These are phyloP conservation scores for Platanthera guangdongensis DNA, from an alignment of 106 monocot species.

Conservation along the genomic window DNA sequence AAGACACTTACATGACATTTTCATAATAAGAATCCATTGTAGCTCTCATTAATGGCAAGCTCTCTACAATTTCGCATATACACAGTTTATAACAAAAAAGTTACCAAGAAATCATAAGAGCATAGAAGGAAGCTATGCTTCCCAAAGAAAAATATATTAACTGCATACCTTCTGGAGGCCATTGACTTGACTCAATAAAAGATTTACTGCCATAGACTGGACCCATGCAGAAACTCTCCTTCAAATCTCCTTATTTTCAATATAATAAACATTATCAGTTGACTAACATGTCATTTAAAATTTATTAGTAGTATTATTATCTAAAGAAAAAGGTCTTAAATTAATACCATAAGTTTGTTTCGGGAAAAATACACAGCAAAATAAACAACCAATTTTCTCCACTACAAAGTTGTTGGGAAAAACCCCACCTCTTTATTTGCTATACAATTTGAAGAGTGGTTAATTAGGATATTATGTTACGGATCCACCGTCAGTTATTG, in stretches of 20 bases:
- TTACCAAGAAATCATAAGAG: background rate
- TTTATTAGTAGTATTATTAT: background rate
- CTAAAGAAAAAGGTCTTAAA: background rate
- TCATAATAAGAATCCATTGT: slow-evolving; percentile 54
- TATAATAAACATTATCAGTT: slow-evolving; percentile 1
- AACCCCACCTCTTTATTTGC: too few species aligned
- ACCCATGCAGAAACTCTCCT: slow-evolving; percentile 85
- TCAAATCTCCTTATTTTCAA: slow-evolving; percentile 53
- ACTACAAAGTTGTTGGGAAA: background rate
- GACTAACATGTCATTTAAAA: background rate
- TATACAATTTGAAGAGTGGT: too few species aligned
- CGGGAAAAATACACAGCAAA: background rate
- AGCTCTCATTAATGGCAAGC: slow-evolving; percentile 48
- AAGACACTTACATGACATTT: slow-evolving; percentile 47
- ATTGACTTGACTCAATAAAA: slow-evolving; percentile 36
- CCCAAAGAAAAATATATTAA: background rate
- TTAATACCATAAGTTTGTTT: background rate
- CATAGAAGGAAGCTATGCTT: background rate
- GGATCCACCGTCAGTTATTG: too few species aligned
- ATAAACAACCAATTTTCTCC: background rate
- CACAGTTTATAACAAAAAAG: slow-evolving; percentile 9
- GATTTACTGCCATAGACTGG: slow-evolving; percentile 18
- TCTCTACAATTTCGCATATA: slow-evolving; percentile 34
- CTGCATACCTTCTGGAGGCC: slow-evolving; percentile 67
- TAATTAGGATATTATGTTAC: too few species aligned